A percentile compares a stretch with the other conserved stretches of the same genome.
Conservation (phyloP, 2,329 filamentous ascomycete species). For the Fusarium chuoi region DNA sequence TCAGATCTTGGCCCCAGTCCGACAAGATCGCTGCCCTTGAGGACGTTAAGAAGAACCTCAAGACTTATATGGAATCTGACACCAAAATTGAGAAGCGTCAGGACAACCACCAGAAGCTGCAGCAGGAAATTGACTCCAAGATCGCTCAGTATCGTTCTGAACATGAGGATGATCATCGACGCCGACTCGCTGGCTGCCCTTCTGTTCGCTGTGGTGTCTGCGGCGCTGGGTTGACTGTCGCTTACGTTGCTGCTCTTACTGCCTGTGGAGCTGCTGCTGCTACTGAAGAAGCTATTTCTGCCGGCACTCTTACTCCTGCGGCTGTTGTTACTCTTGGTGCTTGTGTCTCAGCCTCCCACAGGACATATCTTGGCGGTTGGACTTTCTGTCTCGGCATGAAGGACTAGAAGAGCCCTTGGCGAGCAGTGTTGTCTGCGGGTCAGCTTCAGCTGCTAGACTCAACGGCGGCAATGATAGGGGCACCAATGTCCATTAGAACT, state of each 20-base stretch:
- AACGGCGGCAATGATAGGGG: accelerated
- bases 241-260: background rate
- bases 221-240: background rate
- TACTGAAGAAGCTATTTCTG: background rate
- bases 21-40: background rate
- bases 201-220: background rate
- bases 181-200: background rate
- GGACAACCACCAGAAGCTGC: background rate
- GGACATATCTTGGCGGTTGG: background rate
- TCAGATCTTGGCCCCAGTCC: background rate
- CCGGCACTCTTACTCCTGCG: background rate
- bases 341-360: background rate
- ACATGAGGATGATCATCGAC: background rate
- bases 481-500: no score
- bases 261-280: background rate
- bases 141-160: background rate
- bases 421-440: background rate
- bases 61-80: background rate
- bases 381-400: background rate
- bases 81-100: background rate
- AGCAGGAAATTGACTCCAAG: background rate
- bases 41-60: background rate
- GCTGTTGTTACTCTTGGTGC: background rate
- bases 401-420: background rate
- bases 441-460: background rate